Conservation (phyloP, 306 rosid genomes). For the Abrus precatorius region DNA sequence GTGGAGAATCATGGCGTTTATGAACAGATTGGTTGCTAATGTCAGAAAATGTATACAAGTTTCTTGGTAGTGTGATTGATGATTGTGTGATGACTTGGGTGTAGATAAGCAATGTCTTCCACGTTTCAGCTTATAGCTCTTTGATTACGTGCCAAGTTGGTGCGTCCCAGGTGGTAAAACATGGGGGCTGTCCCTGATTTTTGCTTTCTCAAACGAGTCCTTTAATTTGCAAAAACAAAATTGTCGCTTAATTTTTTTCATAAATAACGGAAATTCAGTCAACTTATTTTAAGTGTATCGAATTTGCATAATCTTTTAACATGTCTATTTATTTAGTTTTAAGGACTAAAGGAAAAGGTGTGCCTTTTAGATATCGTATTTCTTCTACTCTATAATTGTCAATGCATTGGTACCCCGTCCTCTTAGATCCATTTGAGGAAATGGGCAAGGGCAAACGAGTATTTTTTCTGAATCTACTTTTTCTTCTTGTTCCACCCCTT, state of each 20-base stretch:
- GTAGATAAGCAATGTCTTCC: slow-evolving; percentile 33
- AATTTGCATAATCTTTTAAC: slow-evolving; percentile 14
- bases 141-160: slow-evolving; percentile 30
- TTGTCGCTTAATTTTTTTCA: background rate
- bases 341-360: background rate
- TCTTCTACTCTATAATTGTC: background rate
- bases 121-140: slow-evolving; percentile 27
- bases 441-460: background rate
- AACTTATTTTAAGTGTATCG: background rate
- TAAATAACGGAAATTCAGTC: background rate
- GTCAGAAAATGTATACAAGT: slow-evolving; percentile 9
- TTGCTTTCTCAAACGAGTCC: slow-evolving; percentile 32
- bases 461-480: background rate
- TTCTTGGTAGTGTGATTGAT: slow-evolving; percentile 27
- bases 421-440: background rate
- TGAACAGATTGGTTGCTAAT: slow-evolving; percentile 14
- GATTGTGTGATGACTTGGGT: slow-evolving; percentile 5
- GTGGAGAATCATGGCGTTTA: slow-evolving; percentile 4
- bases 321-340: background rate
- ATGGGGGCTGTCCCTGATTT: background rate
- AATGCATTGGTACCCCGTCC: background rate
- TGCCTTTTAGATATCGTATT: background rate
- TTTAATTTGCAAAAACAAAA: slow-evolving; percentile 3
- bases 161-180: background rate
- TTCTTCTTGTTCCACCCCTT: slow-evolving; percentile 4